phyloP scores from a whole-genome alignment of 139 green algal genomes.

The Asterochloris sp. region DNA sequence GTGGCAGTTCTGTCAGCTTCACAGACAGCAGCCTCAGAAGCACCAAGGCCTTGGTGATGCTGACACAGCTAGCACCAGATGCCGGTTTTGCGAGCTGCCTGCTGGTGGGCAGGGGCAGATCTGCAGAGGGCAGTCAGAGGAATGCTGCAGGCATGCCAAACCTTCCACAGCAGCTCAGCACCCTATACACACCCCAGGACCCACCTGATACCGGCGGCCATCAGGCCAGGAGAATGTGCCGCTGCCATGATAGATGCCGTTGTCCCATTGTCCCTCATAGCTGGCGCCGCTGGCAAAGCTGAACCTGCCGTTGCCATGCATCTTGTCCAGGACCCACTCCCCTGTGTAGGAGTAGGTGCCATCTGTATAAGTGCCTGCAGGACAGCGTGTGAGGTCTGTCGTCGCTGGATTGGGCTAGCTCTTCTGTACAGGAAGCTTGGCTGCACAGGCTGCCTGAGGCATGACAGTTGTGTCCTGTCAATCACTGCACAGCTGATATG shows the following conservation, averaged over 20 bases:
- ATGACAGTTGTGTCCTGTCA: no score
- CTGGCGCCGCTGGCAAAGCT: constrained; percentile 26
- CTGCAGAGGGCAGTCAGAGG: no score
- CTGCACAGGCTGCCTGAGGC: no score
- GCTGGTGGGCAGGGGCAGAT: no score
- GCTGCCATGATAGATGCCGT: constrained; percentile 24
- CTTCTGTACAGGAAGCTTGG: no score
- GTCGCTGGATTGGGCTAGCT: no score
- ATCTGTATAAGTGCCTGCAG: constrained; percentile 26
- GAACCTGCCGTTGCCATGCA: constrained; percentile 54
- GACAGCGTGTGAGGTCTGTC: no score
- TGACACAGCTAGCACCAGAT: no score
- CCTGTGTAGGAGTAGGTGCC: constrained; percentile 40
- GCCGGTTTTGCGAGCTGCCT: no score
- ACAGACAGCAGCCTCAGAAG: neutral
- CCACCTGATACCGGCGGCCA: constrained; percentile 18
- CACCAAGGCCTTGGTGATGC: no score
- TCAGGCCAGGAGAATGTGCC: constrained; percentile 31
- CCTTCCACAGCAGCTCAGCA: neutral
- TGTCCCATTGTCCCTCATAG: constrained; percentile 30
- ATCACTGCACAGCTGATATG: no score
- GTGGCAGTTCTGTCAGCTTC: neutral
- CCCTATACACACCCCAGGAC: neutral
- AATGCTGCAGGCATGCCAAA: no score
- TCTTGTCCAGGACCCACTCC: constrained; percentile 47